Conservation (phyloP, 2,329 filamentous ascomycete genomes). For the Madurella mycetomatis region DNA sequence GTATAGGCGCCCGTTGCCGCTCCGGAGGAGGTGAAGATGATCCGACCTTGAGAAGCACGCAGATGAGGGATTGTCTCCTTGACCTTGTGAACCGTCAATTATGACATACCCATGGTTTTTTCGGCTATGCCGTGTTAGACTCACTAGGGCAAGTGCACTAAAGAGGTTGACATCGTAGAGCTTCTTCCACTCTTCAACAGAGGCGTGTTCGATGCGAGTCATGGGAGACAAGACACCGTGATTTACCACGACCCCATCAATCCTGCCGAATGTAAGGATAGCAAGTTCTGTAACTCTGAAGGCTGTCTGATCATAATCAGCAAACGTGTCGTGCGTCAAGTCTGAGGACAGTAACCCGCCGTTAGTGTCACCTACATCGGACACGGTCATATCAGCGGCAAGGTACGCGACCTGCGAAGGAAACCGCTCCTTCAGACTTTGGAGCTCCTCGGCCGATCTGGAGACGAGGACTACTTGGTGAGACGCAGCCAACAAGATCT, state of each 20-base stretch:
- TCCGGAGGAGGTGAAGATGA: conserved; percentile 77
- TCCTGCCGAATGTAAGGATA: conserved; percentile 59
- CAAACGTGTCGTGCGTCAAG: background rate
- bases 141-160: conserved; percentile 71
- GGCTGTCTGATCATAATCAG: conserved; percentile 42
- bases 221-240: conserved; percentile 80
- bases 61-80: conserved; percentile 67
- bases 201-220: conserved; percentile 61
- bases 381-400: conserved; percentile 51
- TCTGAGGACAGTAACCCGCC: background rate
- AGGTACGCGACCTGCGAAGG: conserved; percentile 52
- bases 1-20: conserved; percentile 63
- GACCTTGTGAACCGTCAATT: conserved; percentile 47
- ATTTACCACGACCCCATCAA: conserved; percentile 85
- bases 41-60: conserved; percentile 62
- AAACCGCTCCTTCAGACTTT: conserved; percentile 47
- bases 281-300: conserved; percentile 62
- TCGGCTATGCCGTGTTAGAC: conserved; percentile 24
- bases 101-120: conserved; percentile 6
- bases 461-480: conserved; percentile 59
- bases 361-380: conserved; percentile 38
- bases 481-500: conserved; percentile 46
- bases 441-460: conserved; percentile 46
- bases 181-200: conserved; percentile 68
- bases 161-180: conserved; percentile 85